Conservation (phyloP, 2,329 filamentous ascomycete genomes). For the Aspergillus hortae region DNA sequence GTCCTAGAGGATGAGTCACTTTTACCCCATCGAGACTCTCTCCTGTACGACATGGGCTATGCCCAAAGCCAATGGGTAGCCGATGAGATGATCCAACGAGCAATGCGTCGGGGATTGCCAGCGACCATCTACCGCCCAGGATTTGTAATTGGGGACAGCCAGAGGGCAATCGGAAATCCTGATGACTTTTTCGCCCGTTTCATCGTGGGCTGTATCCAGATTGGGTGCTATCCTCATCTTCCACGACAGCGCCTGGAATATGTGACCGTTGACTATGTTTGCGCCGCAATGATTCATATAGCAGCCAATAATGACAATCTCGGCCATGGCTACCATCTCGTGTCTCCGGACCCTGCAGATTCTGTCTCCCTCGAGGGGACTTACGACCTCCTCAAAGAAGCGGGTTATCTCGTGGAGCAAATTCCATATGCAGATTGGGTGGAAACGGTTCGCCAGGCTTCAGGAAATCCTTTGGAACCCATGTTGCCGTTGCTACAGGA, state of each 20-base stretch:
- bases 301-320: background rate
- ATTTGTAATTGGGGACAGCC: constrained; percentile 69
- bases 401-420: background rate
- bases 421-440: background rate
- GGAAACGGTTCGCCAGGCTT: background rate
- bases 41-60: constrained; percentile 66
- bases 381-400: background rate
- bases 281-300: background rate
- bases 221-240: constrained; percentile 38
- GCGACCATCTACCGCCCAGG: constrained; percentile 72
- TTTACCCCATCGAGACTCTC: constrained; percentile 1
- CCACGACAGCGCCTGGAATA: background rate
- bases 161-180: constrained; percentile 59
- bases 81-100: constrained; percentile 59
- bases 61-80: constrained; percentile 79
- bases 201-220: constrained; percentile 74
- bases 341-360: background rate
- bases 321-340: background rate
- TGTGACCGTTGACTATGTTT: background rate
- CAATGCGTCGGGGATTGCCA: constrained; percentile 69
- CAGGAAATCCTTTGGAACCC: background rate
- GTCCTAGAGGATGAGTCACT: constrained; percentile 12
- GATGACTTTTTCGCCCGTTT: constrained; percentile 85
- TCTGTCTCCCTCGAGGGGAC: background rate
- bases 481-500: background rate